phyloP scores from a whole-genome alignment of 768 basidiomycete genomes.

The Candolleomyces eurysporus region DNA sequence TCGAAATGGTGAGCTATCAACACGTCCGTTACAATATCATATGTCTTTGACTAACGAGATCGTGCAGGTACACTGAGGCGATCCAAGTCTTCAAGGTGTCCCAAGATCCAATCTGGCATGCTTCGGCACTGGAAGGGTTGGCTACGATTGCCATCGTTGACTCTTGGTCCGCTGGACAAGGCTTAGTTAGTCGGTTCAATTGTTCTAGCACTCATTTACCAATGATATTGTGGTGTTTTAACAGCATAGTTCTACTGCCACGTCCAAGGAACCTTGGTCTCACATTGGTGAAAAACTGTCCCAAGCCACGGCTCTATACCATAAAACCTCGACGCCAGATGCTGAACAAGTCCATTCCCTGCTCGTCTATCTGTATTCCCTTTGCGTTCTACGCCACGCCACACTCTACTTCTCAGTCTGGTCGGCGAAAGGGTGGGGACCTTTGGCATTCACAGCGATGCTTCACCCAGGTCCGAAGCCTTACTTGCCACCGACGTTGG shows the following conservation, averaged over 20 bases:
- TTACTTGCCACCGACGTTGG: conserved; percentile 57
- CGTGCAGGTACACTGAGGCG: conserved; percentile 82
- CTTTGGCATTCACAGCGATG: conserved; percentile 73
- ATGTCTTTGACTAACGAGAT: conserved; percentile 14
- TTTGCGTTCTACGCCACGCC: conserved; percentile 69
- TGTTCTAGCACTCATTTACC: not conserved
- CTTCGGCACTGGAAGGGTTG: conserved; percentile 81
- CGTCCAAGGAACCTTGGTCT: conserved; percentile 67
- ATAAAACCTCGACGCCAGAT: conserved; percentile 53
- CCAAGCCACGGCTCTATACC: conserved; percentile 64
- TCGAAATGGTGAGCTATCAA: conserved; percentile 59
- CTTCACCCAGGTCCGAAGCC: conserved; percentile 61
- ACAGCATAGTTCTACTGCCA: conserved; percentile 55
- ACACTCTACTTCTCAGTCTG: conserved; percentile 75
- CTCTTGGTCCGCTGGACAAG: conserved; percentile 77
- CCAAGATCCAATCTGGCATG: conserved; percentile 87
- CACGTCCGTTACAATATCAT: conserved; percentile 4
- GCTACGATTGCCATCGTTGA: conserved; percentile 79
- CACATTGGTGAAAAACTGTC: conserved; percentile 73
- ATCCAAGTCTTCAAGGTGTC: conserved; percentile 69
- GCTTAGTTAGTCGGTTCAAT: conserved; percentile 49
- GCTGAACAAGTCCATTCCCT: conserved; percentile 59
- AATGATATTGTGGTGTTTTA: conserved; percentile 10
- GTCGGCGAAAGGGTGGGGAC: conserved; percentile 88
- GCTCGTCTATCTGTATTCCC: conserved; percentile 65